Evolutionary conservation across 2,329 filamentous ascomycete genomes (phyloP), one percentile per base, ranked within the genome.

Genomic region (Aspergillus udagawae): DNA sequence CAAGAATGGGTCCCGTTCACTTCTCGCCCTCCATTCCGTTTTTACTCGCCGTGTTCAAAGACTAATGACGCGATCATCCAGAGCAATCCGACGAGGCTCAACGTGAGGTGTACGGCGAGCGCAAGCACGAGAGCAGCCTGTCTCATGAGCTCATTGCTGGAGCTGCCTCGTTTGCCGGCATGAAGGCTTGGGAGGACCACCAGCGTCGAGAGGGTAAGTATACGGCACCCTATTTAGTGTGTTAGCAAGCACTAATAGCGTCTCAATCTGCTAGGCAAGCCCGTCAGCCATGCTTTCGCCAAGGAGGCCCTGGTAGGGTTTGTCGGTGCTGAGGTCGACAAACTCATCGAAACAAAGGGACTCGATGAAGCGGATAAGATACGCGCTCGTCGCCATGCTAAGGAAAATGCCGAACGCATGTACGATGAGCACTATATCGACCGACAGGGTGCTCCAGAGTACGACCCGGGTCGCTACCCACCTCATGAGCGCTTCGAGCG

Each of bases 111-210:
- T 83, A 85, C 73, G 73, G 79, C 58, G 72, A 77, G 49, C 52
- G 70, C 51, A 58, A 80, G 58, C 80, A 90, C 77, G 77, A 90
- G 75, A 79, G 82, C 66, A 83, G 83, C 70, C 77, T 90, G 69
- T 83, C 83, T 65, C 90, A 93, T 76, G 89, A 94, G 78, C 70
- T 90, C 50, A 72, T 92, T 55, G 89, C 86, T 63, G 89, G 89
- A 61, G 90, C 86, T 57, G 90, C 89, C 57, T 85, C 87, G 60
- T 93, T 93, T 71, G 87, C 85, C 62, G 90, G 86, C 67, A 89
- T 93, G 83, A 91, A 91, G 81, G 79, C 86, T 23, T 92, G 86
- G 67, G 89, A 92, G 77, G 86, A 92, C 73, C 80, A 83, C 67
- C 88, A 92, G 78, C 86, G 88, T 68, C 79, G 77, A 56, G 80